These are phyloP conservation scores for Seminavis robusta DNA, from an alignment of 108 stramenopile genomes.

Conservation along the genomic window DNA sequence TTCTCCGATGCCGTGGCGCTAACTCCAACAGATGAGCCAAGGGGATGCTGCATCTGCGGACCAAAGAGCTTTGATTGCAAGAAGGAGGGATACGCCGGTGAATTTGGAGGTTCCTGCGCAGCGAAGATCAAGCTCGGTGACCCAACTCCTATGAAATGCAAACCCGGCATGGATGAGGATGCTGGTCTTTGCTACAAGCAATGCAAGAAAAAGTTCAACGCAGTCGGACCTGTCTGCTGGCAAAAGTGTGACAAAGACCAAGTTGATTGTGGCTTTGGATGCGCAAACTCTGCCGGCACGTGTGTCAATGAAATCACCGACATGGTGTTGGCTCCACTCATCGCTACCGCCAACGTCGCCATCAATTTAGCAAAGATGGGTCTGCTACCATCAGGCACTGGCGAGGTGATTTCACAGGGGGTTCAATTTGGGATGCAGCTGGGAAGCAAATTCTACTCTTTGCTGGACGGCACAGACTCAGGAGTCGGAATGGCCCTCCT, in stretches of 20 bases:
- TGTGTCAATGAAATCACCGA: constrained; percentile 1
- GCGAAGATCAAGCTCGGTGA: not conserved
- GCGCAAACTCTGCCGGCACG: not conserved
- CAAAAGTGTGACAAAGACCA: not conserved
- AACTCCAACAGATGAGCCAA: not conserved
- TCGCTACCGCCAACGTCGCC: constrained; percentile 3
- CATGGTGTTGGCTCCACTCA: not conserved
- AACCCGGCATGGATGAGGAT: not conserved
- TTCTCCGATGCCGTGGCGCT: too few relatives aligned
- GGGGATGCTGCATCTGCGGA: not conserved
- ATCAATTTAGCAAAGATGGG: too few relatives aligned
- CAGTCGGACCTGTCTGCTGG: constrained; percentile 9
- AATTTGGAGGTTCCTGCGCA: not conserved
- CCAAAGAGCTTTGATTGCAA: not conserved
- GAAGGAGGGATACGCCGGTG: not conserved
- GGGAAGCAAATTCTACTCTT: too few relatives aligned
- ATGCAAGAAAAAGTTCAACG: constrained; percentile 3
- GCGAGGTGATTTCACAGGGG: too few relatives aligned
- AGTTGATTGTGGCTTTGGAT: not conserved
- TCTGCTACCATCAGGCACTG: not conserved
- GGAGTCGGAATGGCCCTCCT: too few relatives aligned
- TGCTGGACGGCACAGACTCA: too few relatives aligned
- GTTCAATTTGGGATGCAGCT: too few relatives aligned
- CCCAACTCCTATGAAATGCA: not conserved
- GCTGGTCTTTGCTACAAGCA: not conserved